phyloP scores from a whole-genome alignment of 768 basidiomycete species.

The Pleurotus pulmonarius region DNA sequence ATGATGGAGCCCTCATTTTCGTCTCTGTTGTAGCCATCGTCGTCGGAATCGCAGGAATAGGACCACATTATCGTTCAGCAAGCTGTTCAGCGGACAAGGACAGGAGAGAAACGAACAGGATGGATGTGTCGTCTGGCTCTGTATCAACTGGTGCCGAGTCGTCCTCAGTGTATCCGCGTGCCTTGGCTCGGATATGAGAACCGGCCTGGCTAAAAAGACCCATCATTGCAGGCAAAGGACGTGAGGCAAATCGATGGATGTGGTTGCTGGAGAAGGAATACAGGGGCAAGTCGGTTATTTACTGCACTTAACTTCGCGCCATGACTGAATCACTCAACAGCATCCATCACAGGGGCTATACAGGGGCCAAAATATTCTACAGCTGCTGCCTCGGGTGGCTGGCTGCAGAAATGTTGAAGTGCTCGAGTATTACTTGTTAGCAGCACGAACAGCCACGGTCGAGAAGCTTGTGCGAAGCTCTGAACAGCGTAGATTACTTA shows the following conservation, averaged over 20 bases:
- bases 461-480: no score
- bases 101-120: constrained; percentile 58
- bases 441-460: no score
- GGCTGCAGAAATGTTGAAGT: no score
- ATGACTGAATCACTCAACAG: no score
- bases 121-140: constrained; percentile 85
- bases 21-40: constrained; percentile 58
- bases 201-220: constrained; percentile 73
- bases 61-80: background rate
- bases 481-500: no score
- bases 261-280: background rate
- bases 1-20: constrained; percentile 93
- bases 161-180: constrained; percentile 59
- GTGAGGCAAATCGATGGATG: background rate
- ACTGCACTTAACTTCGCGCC: no score
- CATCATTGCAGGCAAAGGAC: constrained; percentile 52
- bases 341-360: no score
- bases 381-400: no score
- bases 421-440: no score
- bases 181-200: constrained; percentile 44
- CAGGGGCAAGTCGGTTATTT: no score
- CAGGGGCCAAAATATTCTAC: no score
- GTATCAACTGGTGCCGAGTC: constrained; percentile 78
- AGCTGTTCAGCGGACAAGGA: constrained; percentile 1
- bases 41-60: constrained; percentile 15